Base-by-base conservation (phyloP, 2,329 filamentous ascomycete species). In the Leptographium radiaticola region DNA sequence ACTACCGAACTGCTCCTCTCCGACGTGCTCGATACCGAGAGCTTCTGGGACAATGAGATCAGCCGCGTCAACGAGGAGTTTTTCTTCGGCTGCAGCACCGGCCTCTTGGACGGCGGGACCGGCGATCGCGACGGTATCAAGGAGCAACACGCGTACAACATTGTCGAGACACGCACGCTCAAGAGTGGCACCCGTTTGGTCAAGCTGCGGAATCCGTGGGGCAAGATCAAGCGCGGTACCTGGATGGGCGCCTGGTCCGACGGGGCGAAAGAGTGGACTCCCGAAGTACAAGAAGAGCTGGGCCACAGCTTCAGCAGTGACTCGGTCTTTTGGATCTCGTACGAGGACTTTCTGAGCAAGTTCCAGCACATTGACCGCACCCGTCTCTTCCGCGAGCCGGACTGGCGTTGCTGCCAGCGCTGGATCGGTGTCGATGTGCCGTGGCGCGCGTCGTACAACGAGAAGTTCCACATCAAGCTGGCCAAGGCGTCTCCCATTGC, bases 171-270 rank as follows among this genome's bases (percentile, higher is more conserved):
- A 2, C 69, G 63, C 20, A 67, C 65, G 0, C 71, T 76, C 15
- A 82, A 84, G 52, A 75, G 82, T 43, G 81, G 79, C 2, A 70
- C 81, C 33, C 76, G 83, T 2, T 70, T 89, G 1, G 70, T 89
- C 3, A 75, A 82, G 51, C 70, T 88, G 42, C 77, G 75, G 62
- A 93, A 93, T 60, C 88, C 88, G 0, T 93, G 87, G 87, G 88
- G 87, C 1, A 81, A 81, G 58, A 79, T 78, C 30, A 87, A 90
- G 68, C 81, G 81, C 58, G 80, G 79, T 36, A 87, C 89, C 67
- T 93, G 87, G 87, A 85, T 79, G 34, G 88, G 88, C 1, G 74
- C 86, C 2, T 93, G 87, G 87, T 75, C 73, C 4, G 88, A 93
- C 62, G 88, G 88, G 0, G 88, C 84, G 8, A 86, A 87, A 61